These are phyloP conservation scores for Calycina marina DNA, from an alignment of 2,329 filamentous ascomycete genomes.

Conservation along the genomic window DNA sequence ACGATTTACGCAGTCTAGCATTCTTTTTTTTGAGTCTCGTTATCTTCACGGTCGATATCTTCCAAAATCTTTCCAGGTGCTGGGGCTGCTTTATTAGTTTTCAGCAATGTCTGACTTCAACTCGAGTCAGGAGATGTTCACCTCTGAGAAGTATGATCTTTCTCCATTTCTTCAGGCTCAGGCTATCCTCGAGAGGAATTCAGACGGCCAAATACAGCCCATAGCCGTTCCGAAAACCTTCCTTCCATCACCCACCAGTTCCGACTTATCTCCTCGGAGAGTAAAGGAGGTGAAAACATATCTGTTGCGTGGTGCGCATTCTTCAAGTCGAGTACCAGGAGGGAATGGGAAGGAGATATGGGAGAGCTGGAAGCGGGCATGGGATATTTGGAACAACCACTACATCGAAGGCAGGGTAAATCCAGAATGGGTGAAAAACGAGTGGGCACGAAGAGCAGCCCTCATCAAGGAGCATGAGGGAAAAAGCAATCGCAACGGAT, in stretches of 20 bases:
- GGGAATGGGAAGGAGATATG: slow-evolving; percentile 14
- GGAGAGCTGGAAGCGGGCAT: slow-evolving; percentile 19
- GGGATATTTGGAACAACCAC: slow-evolving; percentile 20
- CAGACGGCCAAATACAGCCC: slow-evolving; percentile 5
- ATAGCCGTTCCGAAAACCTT: slow-evolving; percentile 9
- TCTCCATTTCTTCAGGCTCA: slow-evolving; percentile 8
- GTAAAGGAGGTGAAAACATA: slow-evolving; percentile 7
- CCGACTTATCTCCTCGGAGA: slow-evolving; percentile 9
- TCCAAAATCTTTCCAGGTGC: no score
- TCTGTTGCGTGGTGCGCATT: slow-evolving; percentile 4
- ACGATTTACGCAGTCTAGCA: no score
- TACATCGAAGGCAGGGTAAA: slow-evolving; percentile 18
- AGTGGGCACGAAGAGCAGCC: no score
- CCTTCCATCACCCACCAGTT: slow-evolving; percentile 12
- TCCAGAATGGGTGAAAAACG: slow-evolving; percentile 10
- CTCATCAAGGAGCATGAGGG: no score
- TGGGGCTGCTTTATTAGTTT: no score
- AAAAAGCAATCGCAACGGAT: no score
- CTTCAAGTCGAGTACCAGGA: neutral
- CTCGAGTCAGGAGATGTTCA: no score
- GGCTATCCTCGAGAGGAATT: slow-evolving; percentile 2
- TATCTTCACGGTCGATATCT: no score
- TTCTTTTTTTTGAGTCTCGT: no score
- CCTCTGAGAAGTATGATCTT: no score
- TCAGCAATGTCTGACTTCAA: no score